Percentiles rank a stretch among this genome's conserved stretches.
Evolutionary conservation across 2,329 filamentous ascomycete species (phyloP).

Genomic region (Dryadomyces quercus-mongolicae): DNA sequence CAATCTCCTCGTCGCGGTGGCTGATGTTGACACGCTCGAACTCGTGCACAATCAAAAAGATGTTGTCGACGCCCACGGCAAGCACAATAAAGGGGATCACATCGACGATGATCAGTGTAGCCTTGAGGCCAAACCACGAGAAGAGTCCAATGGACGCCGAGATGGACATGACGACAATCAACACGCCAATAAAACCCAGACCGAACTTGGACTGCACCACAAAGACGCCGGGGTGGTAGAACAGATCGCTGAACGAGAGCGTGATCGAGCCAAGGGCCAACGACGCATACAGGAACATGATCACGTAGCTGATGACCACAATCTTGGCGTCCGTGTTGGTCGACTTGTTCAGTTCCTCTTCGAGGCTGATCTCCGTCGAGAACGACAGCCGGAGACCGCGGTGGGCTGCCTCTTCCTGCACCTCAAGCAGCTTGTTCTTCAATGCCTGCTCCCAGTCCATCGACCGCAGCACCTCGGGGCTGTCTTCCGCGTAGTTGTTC

Average conservation of each 20-base stretch:
- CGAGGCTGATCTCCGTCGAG: conserved; percentile 87
- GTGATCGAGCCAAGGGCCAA: conserved; percentile 83
- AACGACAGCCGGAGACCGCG: conserved; percentile 83
- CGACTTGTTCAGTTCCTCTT: conserved; percentile 93
- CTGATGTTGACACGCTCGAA: conserved; percentile 91
- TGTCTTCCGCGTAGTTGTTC: conserved; percentile 69
- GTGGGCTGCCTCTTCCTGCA: conserved; percentile 65
- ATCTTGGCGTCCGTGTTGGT: conserved; percentile 98
- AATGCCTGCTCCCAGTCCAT: conserved; percentile 84
- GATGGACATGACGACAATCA: conserved; percentile 96
- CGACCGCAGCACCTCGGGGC: conserved; percentile 55
- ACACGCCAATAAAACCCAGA: conserved; percentile 82
- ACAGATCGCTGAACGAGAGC: conserved; percentile 61
- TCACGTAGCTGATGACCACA: conserved; percentile 87
- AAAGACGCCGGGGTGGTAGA: conserved; percentile 71
- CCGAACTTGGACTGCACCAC: conserved; percentile 96
- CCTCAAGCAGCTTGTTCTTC: conserved; percentile 59
- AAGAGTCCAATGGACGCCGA: conserved; percentile 91
- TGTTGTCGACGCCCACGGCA: conserved; percentile 96
- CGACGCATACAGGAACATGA: conserved; percentile 98
- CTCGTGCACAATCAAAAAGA: conserved; percentile 96
- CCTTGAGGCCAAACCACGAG: conserved; percentile 82
- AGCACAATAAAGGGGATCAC: conserved; percentile 96
- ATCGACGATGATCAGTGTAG: conserved; percentile 93
- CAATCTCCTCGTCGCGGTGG: conserved; percentile 78